Evolutionary conservation across 768 basidiomycete genomes (phyloP), one percentile per base, ranked within the genome.

Genomic region (Sistotremastrum niveocremeum): DNA sequence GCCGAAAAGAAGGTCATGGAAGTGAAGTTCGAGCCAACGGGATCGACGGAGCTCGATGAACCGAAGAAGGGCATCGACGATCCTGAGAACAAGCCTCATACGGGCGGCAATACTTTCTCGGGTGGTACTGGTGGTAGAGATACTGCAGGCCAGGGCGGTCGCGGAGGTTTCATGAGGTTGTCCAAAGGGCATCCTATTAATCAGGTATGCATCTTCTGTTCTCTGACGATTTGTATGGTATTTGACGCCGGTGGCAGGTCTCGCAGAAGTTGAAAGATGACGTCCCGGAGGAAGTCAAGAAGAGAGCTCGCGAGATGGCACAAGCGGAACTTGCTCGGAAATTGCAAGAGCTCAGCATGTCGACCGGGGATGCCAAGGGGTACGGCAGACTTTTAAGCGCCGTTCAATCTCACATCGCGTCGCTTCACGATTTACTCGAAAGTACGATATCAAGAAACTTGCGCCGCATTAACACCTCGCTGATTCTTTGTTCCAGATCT

Each of bases 101-200:
- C 62, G 3, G 79, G 78, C 34, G 79, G 79, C 4, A 77, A 77
- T 49, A 75, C 62, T n/a, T 81, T 67, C 62, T 76, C 78, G 38
- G 79, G 79, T 5, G 79, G 79, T 79, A 75, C 74, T 31, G 79
- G 79, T 32, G 79, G 79, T 7, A 64, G 77, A 28, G 76, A 77
- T 52, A 80, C 79, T 4, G 79, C 79, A 6, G 79, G 79, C 1
- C 60, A 79, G 50, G 79, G 79, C 2, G 79, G 79, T 4, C 64
- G 68, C n/a, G 79, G 78, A 7, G 79, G 79, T 0, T 80, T 79
- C 56, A 81, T 77, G 60, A 72, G 79, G 8, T 55, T 79, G 0
- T 77, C 70, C 58, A 77, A 76, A 51, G 74, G 73, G 8, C 77
- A 78, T 7, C 68, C 79, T 47, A 76, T 81, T 49, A 74, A 78